Evolutionary conservation across 2,329 filamentous ascomycete genomes (phyloP).

Genomic region (Rhexocercosporidium sp.): DNA sequence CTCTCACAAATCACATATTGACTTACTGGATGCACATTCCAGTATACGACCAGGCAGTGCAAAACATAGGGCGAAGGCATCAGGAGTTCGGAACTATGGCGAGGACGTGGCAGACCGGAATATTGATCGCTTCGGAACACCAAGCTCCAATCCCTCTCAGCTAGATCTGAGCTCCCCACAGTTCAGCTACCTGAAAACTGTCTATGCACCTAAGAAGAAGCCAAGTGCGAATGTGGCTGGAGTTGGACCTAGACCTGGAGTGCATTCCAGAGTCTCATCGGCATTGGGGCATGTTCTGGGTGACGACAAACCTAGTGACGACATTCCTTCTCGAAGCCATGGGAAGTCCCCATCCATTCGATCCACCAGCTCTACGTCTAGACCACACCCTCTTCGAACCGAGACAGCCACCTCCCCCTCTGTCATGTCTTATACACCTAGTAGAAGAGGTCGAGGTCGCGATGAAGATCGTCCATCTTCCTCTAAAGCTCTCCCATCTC

Average conservation of each 20-base stretch:
- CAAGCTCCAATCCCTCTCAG: background rate
- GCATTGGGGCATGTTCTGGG: constrained; percentile 27
- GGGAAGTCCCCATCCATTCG: constrained; percentile 11
- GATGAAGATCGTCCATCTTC: constrained; percentile 19
- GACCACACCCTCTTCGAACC: constrained; percentile 18
- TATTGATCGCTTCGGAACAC: constrained; percentile 21
- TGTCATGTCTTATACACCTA: constrained; percentile 16
- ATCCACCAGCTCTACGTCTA: constrained; percentile 4
- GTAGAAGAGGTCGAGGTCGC: background rate
- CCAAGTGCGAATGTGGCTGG: background rate
- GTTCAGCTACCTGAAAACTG: constrained; percentile 30
- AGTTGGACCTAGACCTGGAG: background rate
- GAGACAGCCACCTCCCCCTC: constrained; percentile 17
- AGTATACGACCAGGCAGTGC: constrained; percentile 52
- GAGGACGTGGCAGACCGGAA: constrained; percentile 71
- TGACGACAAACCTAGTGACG: constrained; percentile 26
- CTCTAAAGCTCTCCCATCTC: constrained; percentile 2
- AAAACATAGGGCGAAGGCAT: constrained; percentile 52
- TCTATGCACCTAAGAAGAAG: constrained; percentile 18
- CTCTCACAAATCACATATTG: constrained; percentile 46
- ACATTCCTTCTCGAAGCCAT: constrained; percentile 20
- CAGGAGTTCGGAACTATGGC: constrained; percentile 60
- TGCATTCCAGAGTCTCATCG: constrained; percentile 19
- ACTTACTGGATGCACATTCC: constrained; percentile 63
- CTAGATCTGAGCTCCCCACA: constrained; percentile 28